Percentiles rank a stretch among this genome's conserved stretches.
Evolutionary conservation across 257 asterid species (phyloP).

Genomic region (Jasminum sambac): DNA sequence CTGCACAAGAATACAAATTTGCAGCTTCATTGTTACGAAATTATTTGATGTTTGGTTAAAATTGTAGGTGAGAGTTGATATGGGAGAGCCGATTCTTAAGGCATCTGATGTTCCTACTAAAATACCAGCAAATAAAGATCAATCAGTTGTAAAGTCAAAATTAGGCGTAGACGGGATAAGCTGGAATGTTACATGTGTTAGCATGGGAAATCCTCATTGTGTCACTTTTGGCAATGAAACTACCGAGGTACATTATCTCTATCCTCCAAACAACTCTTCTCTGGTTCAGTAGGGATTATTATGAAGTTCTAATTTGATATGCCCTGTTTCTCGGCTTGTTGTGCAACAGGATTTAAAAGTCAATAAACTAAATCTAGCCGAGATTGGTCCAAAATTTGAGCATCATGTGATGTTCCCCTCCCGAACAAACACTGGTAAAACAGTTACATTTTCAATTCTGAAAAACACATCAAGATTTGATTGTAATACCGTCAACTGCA

Average conservation of each 20-base stretch:
- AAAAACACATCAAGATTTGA: background rate
- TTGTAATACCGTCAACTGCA: background rate
- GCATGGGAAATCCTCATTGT: slow-evolving; percentile 96
- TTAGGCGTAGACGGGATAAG: slow-evolving; percentile 58
- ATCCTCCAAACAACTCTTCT: background rate
- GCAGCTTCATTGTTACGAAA: slow-evolving; percentile 5
- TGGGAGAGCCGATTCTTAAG: slow-evolving; percentile 91
- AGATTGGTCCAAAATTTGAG: slow-evolving; percentile 88
- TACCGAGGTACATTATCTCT: slow-evolving; percentile 37
- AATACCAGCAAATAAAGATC: slow-evolving; percentile 58
- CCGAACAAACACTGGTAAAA: slow-evolving; percentile 85
- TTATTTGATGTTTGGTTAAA: slow-evolving; percentile 13
- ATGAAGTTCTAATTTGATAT: background rate
- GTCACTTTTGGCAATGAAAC: slow-evolving; percentile 62
- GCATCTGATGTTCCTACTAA: slow-evolving; percentile 89
- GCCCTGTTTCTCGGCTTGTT: slow-evolving; percentile 6
- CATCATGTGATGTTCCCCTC: slow-evolving; percentile 78
- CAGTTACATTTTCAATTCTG: slow-evolving; percentile 17
- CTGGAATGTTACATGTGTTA: slow-evolving; percentile 83
- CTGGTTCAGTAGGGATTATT: background rate
- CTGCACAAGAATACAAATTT: background rate
- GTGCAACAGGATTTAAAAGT: slow-evolving; percentile 61
- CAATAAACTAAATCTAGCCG: slow-evolving; percentile 72
- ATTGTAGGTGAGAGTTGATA: slow-evolving; percentile 83
- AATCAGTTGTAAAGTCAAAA: slow-evolving; percentile 62